Base-by-base conservation (phyloP, 106 monocot species). In the Amphibolis antarctica region DNA sequence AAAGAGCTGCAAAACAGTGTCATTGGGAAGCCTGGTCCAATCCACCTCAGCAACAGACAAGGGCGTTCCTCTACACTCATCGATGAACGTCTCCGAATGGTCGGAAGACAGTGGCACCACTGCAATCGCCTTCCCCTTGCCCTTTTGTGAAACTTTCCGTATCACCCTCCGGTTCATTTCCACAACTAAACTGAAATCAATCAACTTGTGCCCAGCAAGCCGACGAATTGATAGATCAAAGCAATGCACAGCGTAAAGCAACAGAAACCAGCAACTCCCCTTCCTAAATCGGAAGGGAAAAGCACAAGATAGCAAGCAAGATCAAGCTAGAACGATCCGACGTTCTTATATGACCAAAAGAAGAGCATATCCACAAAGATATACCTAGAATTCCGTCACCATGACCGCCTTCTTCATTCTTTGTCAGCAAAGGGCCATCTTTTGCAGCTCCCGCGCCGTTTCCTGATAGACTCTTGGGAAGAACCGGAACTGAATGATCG, bases 1-100 rank as follows among this genome's bases (percentile, higher is more conserved):
- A 75, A 96, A 90, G 66, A 96, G 71, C 69, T 86, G 86, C 44
- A 96, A 62, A 14, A 90, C 83, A 5, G 89, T 80, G 57, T 96
- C 94, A 65, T 96, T 71, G 1, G 94, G 89, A 1, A 96, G 71
- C 45, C 64, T 49, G 26, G 84, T 90, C 94, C 94, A 96, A 59
- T 90, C 83, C 44, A 93, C 80, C 54, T 63, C 24, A 26, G 54
- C 42, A 61, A 61, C 60, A 57, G 23, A n/a, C n/a, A n/a, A 19
- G 55, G 55, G n/a, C 5, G 31, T 11, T 12, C 12, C 15, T 23
- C 48, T 14, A 4, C 29, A 46, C 13, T 28, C 30, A 18, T 50
- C 29, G 10, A 21, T 12, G 10, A 18, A 55, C 10, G 26, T 25
- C 30, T 44, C 48, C 21, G 46, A 47, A 13, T 23, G 25, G 46